Conservation (phyloP, 441 rosid species). For the Oxalis stricta region DNA sequence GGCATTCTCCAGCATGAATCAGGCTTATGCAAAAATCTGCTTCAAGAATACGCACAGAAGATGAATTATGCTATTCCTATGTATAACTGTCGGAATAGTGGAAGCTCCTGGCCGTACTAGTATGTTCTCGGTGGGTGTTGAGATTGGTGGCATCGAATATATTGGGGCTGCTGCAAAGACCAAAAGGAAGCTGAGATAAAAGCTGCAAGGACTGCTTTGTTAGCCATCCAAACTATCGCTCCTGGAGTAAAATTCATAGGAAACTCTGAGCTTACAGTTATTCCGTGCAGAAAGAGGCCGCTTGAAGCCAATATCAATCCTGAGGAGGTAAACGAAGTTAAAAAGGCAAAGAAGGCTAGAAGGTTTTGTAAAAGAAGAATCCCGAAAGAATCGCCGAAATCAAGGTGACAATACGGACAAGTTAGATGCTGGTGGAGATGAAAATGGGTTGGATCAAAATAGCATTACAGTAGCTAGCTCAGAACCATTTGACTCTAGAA, state of each 20-base stretch:
- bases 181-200: slow-evolving; percentile 80
- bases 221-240: slow-evolving; percentile 39
- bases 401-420: too few relatives aligned
- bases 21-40: slow-evolving; percentile 78
- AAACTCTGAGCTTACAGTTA: slow-evolving; percentile 40
- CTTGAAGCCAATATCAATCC: slow-evolving; percentile 14
- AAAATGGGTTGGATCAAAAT: too few relatives aligned
- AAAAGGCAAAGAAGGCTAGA: too few relatives aligned
- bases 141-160: slow-evolving; percentile 71
- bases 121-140: slow-evolving; percentile 47
- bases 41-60: slow-evolving; percentile 95
- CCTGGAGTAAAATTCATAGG: slow-evolving; percentile 14
- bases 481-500: too few relatives aligned
- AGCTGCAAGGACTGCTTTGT: slow-evolving; percentile 75
- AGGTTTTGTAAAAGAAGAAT: too few relatives aligned
- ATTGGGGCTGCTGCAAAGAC: slow-evolving; percentile 70
- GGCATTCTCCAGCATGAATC: slow-evolving; percentile 48
- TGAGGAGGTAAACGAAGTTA: too few relatives aligned
- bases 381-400: too few relatives aligned
- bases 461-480: too few relatives aligned
- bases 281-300: slow-evolving; percentile 58
- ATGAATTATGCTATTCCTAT: slow-evolving; percentile 81
- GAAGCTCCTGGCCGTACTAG: slow-evolving; percentile 25
- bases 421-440: too few relatives aligned
- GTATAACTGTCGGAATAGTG: slow-evolving; percentile 40